Conservation (phyloP, 2,329 filamentous ascomycete genomes). For the Aspergillus oerlinghausenensis region DNA sequence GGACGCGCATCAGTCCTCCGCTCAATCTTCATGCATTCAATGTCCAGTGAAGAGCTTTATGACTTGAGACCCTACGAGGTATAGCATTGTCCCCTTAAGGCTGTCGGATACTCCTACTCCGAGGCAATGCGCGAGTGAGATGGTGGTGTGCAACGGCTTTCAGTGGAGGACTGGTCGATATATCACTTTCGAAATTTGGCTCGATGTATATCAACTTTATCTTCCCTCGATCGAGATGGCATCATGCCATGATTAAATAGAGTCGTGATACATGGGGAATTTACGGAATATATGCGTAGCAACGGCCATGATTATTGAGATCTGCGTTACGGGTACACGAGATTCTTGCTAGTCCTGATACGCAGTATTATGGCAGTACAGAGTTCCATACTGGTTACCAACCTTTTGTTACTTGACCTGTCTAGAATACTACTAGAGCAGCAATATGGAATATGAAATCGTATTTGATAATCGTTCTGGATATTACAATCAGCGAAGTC, state of each 20-base stretch:
- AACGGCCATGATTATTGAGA: not conserved
- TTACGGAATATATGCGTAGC: not conserved
- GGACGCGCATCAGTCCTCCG: not conserved
- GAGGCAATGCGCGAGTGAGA: not conserved
- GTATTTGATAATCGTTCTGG: not conserved
- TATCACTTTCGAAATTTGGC: no score
- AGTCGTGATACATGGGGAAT: not conserved
- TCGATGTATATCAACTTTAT: not conserved
- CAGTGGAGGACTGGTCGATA: not conserved
- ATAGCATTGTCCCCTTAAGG: not conserved
- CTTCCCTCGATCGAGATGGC: not conserved
- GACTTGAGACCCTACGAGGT: not conserved
- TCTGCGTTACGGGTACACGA: not conserved
- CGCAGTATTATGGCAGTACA: not conserved
- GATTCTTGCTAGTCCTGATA: not conserved
- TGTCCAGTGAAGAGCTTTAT: not conserved
- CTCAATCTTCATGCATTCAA: not conserved
- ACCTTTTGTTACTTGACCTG: not conserved
- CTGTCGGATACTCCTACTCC: not conserved
- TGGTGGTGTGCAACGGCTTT: not conserved
- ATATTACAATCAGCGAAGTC: not conserved
- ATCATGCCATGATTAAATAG: not conserved
- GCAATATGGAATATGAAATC: not conserved
- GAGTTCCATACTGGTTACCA: not conserved
- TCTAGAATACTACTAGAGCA: not conserved